A percentile compares a stretch with the other conserved stretches of the same genome.
Evolutionary conservation across 768 basidiomycete genomes (phyloP).

Genomic region (Pulveroboletus sp.): DNA sequence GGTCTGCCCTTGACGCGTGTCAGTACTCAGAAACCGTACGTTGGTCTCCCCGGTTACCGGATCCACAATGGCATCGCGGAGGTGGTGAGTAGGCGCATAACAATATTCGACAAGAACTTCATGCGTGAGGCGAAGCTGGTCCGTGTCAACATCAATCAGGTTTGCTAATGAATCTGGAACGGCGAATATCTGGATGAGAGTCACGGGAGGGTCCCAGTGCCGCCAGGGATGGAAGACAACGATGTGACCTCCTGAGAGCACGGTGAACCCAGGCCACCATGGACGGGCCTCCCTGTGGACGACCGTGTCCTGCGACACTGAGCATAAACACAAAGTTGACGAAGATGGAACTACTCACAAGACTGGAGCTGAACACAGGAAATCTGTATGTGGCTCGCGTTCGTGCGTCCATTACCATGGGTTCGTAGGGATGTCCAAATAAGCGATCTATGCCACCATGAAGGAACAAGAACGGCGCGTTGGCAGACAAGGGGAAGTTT

Average conservation of each 20-base stretch:
- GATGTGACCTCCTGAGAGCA: constrained; percentile 11
- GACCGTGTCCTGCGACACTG: constrained; percentile 5
- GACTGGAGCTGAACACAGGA: constrained; percentile 8
- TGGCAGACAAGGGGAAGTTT: constrained; percentile 15
- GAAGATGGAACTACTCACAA: constrained; percentile 8
- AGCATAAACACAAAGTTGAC: not conserved
- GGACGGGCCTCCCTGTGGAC: not conserved
- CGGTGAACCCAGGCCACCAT: constrained; percentile 10
- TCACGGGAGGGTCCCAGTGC: constrained; percentile 1
- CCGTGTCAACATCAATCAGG: not conserved
- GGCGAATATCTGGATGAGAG: constrained; percentile 19
- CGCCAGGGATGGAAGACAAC: constrained; percentile 14
- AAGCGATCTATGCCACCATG: constrained; percentile 13
- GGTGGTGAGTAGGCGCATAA: constrained; percentile 5
- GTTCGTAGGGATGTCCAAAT: constrained; percentile 6
- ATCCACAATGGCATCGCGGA: constrained; percentile 15
- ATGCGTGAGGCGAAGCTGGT: constrained; percentile 17
- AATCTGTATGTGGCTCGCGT: constrained; percentile 16
- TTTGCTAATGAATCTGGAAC: constrained; percentile 1
- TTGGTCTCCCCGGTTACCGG: constrained; percentile 8
- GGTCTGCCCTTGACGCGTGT: not conserved
- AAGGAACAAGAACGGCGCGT: constrained; percentile 14
- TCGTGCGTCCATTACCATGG: constrained; percentile 15
- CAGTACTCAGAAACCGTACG: constrained; percentile 9
- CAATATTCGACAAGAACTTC: constrained; percentile 8